phyloP scores from a whole-genome alignment of 2,329 filamentous ascomycete species.

The Raffaelea arxii region DNA sequence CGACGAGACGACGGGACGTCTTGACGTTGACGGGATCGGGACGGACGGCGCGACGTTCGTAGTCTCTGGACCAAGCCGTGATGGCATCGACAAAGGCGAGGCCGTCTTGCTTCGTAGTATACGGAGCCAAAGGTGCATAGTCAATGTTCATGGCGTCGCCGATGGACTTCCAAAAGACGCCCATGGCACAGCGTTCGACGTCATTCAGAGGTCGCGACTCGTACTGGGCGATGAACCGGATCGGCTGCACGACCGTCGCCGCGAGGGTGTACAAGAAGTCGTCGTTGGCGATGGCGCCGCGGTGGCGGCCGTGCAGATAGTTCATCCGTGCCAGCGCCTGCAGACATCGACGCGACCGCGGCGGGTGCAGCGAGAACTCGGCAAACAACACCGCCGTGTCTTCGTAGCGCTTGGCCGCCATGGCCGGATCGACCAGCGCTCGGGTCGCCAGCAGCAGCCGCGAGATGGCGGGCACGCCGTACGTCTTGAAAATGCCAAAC shows the following conservation, averaged over 20 bases:
- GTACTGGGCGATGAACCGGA: conserved; percentile 51
- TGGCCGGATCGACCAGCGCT: conserved; percentile 21
- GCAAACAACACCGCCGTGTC: conserved; percentile 28
- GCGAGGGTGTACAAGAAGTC: conserved; percentile 30
- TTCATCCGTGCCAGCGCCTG: conserved; percentile 27
- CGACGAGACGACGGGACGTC: conserved; percentile 49
- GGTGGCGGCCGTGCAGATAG: conserved; percentile 26
- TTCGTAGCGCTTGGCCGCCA: conserved; percentile 30
- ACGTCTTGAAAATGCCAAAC: conserved; percentile 33
- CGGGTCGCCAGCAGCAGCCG: conserved; percentile 25
- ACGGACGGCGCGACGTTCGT: conserved; percentile 51
- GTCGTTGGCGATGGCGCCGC: conserved; percentile 23
- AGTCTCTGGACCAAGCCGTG: conserved; percentile 37
- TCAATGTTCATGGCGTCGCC: conserved; percentile 61
- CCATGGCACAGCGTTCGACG: conserved; percentile 58
- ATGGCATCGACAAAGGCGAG: conserved; percentile 42
- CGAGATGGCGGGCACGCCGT: conserved; percentile 27
- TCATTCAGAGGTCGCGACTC: conserved; percentile 63
- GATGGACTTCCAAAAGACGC: conserved; percentile 60
- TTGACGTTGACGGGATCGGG: conserved; percentile 37
- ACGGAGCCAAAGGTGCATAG: too few species aligned
- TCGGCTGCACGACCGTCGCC: conserved; percentile 57
- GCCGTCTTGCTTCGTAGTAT: conserved; percentile 40
- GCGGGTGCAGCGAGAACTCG: conserved; percentile 26
- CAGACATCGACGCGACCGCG: conserved; percentile 23